These are phyloP conservation scores for Leucogyrophana mollusca DNA, from an alignment of 768 basidiomycete genomes.

Conservation along the genomic window DNA sequence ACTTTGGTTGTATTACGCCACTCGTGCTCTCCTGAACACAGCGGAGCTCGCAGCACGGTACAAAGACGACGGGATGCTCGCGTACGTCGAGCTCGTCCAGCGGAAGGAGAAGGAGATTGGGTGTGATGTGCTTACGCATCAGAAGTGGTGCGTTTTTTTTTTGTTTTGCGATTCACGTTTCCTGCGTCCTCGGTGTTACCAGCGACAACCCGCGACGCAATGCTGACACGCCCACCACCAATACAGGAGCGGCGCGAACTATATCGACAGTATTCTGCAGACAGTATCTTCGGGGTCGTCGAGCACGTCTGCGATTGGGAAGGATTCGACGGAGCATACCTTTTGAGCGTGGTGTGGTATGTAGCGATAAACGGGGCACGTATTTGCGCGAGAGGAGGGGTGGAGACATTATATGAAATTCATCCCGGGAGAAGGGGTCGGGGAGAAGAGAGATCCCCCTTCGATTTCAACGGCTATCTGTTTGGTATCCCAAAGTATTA, in stretches of 20 bases:
- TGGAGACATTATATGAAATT: too few species aligned
- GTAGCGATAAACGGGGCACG: too few species aligned
- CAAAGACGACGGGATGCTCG: constrained; percentile 89
- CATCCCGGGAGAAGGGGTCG: too few species aligned
- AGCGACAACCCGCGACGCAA: not conserved
- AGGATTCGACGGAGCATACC: constrained; percentile 86
- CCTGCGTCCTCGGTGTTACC: not conserved
- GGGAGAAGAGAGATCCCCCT: too few species aligned
- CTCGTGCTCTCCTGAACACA: constrained; percentile 17
- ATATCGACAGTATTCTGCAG: constrained; percentile 82
- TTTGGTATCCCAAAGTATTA: too few species aligned
- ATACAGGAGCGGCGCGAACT: constrained; percentile 84
- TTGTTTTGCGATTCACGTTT: not conserved
- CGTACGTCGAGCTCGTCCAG: constrained; percentile 88
- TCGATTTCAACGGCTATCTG: too few species aligned
- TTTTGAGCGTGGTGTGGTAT: constrained; percentile 62
- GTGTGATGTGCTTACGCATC: constrained; percentile 89
- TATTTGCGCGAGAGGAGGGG: too few species aligned
- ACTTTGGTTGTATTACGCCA: too few species aligned
- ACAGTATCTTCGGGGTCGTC: constrained; percentile 87
- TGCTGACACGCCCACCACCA: constrained; percentile 2
- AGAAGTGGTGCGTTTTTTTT: constrained; percentile 70
- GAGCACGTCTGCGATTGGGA: constrained; percentile 78
- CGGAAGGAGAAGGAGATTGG: constrained; percentile 85
- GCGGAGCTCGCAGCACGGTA: constrained; percentile 79